Percentiles rank a stretch among this genome's conserved stretches.
Conservation (phyloP, 176 grass and related monocot species). For the Avena sativa region DNA sequence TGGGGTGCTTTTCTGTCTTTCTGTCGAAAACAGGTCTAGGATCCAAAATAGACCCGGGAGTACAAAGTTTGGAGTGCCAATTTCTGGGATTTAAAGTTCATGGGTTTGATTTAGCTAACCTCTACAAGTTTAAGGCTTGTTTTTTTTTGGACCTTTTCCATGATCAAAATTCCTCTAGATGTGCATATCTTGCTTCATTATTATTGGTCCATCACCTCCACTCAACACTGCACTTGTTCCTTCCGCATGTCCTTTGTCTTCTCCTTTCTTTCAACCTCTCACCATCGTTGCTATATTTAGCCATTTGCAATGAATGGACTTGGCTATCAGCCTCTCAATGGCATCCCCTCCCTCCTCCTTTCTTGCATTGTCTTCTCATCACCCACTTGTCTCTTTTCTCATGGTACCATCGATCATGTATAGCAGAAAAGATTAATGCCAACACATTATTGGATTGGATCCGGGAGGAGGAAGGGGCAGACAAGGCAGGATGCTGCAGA, state of each 20-base stretch:
- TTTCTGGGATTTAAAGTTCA: too few species aligned
- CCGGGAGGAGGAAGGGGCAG: constrained; percentile 30
- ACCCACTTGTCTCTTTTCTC: constrained; percentile 30
- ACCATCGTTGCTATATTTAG: constrained; percentile 47
- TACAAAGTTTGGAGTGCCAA: too few species aligned
- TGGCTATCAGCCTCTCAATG: constrained; percentile 51
- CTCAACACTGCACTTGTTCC: not conserved
- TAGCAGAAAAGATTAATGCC: constrained; percentile 39
- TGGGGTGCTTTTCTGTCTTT: too few species aligned
- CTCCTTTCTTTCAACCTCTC: constrained; percentile 47
- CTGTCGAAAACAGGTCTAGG: too few species aligned
- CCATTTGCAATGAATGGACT: constrained; percentile 32
- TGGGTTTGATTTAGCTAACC: too few species aligned
- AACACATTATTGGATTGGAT: constrained; percentile 11
- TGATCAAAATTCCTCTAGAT: too few species aligned
- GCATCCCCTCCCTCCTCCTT: constrained; percentile 39
- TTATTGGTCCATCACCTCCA: not conserved
- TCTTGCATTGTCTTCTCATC: constrained; percentile 14
- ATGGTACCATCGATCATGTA: constrained; percentile 16
- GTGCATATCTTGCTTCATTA: too few species aligned
- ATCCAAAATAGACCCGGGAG: too few species aligned
- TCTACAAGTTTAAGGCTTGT: too few species aligned
- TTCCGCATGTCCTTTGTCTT: not conserved
- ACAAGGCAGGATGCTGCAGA: constrained; percentile 56
- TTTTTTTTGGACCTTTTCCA: too few species aligned